Evolutionary conservation across 495 filamentous ascomycete species (phyloP).

Genomic region (Tuber magnatum): DNA sequence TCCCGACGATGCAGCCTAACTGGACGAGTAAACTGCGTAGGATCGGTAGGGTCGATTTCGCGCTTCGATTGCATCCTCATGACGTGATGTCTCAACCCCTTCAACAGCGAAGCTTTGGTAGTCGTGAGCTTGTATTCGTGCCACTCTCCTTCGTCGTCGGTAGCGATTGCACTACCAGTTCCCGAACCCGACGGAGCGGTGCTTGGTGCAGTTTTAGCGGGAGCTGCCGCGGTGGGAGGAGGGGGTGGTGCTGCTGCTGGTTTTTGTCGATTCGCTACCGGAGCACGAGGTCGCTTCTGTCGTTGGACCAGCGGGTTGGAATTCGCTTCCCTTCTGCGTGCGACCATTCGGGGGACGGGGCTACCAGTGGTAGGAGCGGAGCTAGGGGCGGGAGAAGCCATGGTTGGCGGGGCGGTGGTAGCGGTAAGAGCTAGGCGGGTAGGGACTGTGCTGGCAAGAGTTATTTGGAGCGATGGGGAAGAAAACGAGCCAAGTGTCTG

Average conservation of each 20-base stretch:
- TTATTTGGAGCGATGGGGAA: neutral
- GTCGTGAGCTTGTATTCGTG: slow-evolving; percentile 51
- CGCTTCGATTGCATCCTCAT: slow-evolving; percentile 64
- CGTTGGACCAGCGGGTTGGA: slow-evolving; percentile 36
- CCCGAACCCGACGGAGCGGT: neutral
- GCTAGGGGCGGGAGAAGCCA: slow-evolving; percentile 9
- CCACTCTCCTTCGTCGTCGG: slow-evolving; percentile 11
- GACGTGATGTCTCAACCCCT: slow-evolving; percentile 78
- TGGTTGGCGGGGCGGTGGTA: neutral
- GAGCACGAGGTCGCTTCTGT: slow-evolving; percentile 29
- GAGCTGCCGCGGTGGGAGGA: neutral
- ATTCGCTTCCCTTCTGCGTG: slow-evolving; percentile 29
- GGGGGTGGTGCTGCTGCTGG: slow-evolving; percentile 10
- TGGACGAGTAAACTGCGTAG: slow-evolving; percentile 75
- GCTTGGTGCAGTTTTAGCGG: slow-evolving; percentile 6
- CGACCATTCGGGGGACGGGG: slow-evolving; percentile 19
- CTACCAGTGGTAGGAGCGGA: slow-evolving; percentile 9
- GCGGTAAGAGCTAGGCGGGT: neutral
- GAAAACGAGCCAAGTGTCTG: neutral
- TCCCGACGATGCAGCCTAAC: slow-evolving; percentile 83
- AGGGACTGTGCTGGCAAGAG: neutral
- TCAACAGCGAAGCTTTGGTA: slow-evolving; percentile 69
- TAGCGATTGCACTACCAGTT: neutral
- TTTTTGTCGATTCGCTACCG: slow-evolving; percentile 9
- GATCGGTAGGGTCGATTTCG: slow-evolving; percentile 62